phyloP scores from a whole-genome alignment of 768 basidiomycete genomes.

The Trametes elegans region DNA sequence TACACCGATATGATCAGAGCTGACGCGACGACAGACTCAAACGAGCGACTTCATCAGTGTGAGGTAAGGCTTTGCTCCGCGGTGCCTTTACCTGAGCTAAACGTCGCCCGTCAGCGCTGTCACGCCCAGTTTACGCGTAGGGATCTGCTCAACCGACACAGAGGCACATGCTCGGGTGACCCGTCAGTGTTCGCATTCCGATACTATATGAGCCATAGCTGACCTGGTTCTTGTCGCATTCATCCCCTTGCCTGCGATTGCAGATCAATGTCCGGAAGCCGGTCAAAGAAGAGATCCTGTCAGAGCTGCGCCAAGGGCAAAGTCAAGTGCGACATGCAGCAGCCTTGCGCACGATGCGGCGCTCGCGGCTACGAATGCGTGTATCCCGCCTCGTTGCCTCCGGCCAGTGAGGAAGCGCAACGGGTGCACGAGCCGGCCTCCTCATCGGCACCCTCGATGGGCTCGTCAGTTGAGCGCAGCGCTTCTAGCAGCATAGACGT shows the following conservation, averaged over 20 bases:
- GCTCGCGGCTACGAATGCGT: conserved; percentile 62
- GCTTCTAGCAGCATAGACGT: too few species aligned
- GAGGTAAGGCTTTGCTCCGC: conserved; percentile 40
- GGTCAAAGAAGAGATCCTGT: conserved; percentile 67
- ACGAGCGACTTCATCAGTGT: conserved; percentile 63
- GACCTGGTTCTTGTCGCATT: neutral
- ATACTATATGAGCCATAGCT: neutral
- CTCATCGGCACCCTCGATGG: neutral
- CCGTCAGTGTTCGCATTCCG: conserved; percentile 43
- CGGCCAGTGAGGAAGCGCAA: neutral
- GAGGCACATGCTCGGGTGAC: conserved; percentile 68
- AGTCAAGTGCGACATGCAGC: conserved; percentile 68
- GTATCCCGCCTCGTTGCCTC: conserved; percentile 33
- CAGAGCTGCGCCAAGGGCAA: conserved; percentile 75
- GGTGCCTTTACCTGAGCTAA: neutral
- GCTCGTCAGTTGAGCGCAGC: too few species aligned
- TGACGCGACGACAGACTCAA: conserved; percentile 46
- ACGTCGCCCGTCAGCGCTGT: too few species aligned
- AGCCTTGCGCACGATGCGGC: conserved; percentile 65
- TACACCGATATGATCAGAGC: neutral
- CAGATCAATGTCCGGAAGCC: conserved; percentile 45
- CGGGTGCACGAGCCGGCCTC: neutral
- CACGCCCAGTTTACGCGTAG: conserved; percentile 70
- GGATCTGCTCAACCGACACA: conserved; percentile 69
- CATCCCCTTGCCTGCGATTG: neutral